A percentile compares a stretch with the other conserved stretches of the same genome.
Conservation (phyloP, 2,329 filamentous ascomycete species). For the Aureobasidium sp. region DNA sequence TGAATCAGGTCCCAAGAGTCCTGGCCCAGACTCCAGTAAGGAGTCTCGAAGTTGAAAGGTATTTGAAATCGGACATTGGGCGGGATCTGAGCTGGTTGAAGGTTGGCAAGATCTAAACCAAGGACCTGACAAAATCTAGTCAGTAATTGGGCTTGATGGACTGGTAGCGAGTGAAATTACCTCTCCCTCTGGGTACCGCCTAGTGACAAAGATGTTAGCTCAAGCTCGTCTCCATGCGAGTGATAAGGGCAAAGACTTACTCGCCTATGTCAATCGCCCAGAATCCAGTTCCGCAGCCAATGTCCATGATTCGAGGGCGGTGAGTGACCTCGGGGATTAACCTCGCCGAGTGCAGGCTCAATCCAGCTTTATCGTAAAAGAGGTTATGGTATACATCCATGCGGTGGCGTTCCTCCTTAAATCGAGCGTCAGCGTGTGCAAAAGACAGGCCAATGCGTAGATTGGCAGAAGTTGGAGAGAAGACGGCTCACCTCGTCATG, state of each 20-base stretch:
- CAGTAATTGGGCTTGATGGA: not conserved
- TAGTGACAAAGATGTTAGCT: slow-evolving; percentile 26
- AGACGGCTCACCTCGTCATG: slow-evolving; percentile 24
- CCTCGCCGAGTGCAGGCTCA: slow-evolving; percentile 21
- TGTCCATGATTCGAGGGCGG: slow-evolving; percentile 61
- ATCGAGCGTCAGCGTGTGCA: not conserved
- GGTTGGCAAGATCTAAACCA: slow-evolving; percentile 68
- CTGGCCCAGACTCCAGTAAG: slow-evolving; percentile 71
- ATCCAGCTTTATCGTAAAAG: slow-evolving; percentile 22
- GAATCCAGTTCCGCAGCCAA: slow-evolving; percentile 91
- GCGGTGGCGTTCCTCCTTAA: slow-evolving; percentile 23
- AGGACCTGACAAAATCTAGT: slow-evolving; percentile 48
- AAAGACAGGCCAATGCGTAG: slow-evolving; percentile 3
- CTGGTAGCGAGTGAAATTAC: slow-evolving; percentile 31
- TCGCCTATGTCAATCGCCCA: slow-evolving; percentile 92
- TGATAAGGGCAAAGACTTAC: slow-evolving; percentile 51
- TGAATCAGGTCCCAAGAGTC: slow-evolving; percentile 86
- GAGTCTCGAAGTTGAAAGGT: slow-evolving; percentile 79
- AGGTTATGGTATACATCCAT: slow-evolving; percentile 25
- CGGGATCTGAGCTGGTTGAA: slow-evolving; percentile 71
- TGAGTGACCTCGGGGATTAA: slow-evolving; percentile 18
- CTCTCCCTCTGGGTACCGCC: slow-evolving; percentile 60
- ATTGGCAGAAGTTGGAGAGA: not conserved
- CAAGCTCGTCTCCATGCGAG: not conserved
- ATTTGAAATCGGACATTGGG: slow-evolving; percentile 71